Percentiles rank a stretch among this genome's conserved stretches.
phyloP scores from a whole-genome alignment of 2,329 filamentous ascomycete genomes.

The Fusarium domesticum region DNA sequence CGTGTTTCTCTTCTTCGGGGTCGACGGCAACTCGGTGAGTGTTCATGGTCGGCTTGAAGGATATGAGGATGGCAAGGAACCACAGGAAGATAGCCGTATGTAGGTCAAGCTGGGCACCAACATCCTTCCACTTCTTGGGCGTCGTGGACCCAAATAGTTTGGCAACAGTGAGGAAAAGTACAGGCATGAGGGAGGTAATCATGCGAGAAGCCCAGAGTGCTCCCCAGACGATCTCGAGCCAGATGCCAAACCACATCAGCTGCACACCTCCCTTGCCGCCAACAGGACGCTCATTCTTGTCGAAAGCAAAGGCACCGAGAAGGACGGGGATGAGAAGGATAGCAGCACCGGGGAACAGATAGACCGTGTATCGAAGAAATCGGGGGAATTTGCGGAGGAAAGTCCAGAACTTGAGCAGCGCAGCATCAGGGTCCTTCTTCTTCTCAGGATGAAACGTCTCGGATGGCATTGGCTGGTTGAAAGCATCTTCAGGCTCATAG shows the following conservation, averaged over 20 bases:
- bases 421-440: slow-evolving; percentile 34
- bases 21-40: slow-evolving; percentile 43
- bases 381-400: slow-evolving; percentile 50
- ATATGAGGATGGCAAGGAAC: slow-evolving; percentile 83
- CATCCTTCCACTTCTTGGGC: slow-evolving; percentile 88
- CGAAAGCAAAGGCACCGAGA: slow-evolving; percentile 40
- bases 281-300: slow-evolving; percentile 45
- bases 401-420: slow-evolving; percentile 41
- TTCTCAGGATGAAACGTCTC: slow-evolving; percentile 27
- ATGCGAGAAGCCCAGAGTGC: slow-evolving; percentile 76
- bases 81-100: slow-evolving; percentile 87
- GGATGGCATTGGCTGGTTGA: slow-evolving; percentile 37
- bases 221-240: slow-evolving; percentile 91
- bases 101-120: slow-evolving; percentile 81
- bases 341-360: slow-evolving; percentile 45
- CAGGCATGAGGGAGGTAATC: slow-evolving; percentile 49
- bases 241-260: slow-evolving; percentile 89
- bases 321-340: slow-evolving; percentile 48
- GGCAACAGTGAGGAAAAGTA: slow-evolving; percentile 50
- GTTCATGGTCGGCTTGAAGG: slow-evolving; percentile 79
- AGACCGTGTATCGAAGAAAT: slow-evolving; percentile 48
- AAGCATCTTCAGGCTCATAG: slow-evolving; percentile 44
- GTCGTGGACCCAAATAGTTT: slow-evolving; percentile 78
- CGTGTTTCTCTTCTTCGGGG: slow-evolving; percentile 35
- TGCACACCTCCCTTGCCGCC: slow-evolving; percentile 69